Evolutionary conservation across 1,284 basidiomycete species (phyloP).

Genomic region (Austroboletus niveus): DNA sequence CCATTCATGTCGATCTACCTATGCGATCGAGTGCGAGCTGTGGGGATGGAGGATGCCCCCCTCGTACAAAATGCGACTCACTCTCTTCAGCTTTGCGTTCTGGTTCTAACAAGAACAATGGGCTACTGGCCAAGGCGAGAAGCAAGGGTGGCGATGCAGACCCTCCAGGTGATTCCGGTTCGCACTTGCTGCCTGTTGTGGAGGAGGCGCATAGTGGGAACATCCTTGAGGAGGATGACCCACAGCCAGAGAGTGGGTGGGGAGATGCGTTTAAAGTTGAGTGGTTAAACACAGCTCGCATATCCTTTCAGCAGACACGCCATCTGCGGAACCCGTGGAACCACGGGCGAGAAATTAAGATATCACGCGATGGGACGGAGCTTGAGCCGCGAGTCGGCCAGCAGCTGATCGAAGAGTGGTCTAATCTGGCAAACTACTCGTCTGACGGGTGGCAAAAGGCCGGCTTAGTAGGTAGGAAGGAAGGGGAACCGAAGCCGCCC

Average conservation of each 20-base stretch:
- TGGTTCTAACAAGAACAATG: constrained; percentile 1
- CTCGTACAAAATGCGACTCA: not conserved
- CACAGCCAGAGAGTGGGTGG: constrained; percentile 46
- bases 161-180: not conserved
- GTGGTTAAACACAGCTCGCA: constrained; percentile 74
- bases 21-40: constrained; percentile 36
- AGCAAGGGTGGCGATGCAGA: constrained; percentile 7
- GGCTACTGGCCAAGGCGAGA: not conserved
- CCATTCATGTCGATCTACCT: constrained; percentile 31
- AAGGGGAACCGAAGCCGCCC: too few relatives aligned
- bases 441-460: not conserved
- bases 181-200: constrained; percentile 14
- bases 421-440: constrained; percentile 32
- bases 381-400: constrained; percentile 81
- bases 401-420: constrained; percentile 78
- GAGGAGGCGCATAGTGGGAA: constrained; percentile 11
- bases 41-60: not conserved
- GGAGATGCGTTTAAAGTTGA: constrained; percentile 81
- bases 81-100: not conserved
- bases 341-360: constrained; percentile 86
- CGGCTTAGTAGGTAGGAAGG: too few relatives aligned
- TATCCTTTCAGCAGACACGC: constrained; percentile 79
- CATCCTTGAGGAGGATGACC: constrained; percentile 4
- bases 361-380: constrained; percentile 91
- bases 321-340: constrained; percentile 93